Conservation (phyloP, 371 early-diverging fungal genomes). For the Mortierella sp. region DNA sequence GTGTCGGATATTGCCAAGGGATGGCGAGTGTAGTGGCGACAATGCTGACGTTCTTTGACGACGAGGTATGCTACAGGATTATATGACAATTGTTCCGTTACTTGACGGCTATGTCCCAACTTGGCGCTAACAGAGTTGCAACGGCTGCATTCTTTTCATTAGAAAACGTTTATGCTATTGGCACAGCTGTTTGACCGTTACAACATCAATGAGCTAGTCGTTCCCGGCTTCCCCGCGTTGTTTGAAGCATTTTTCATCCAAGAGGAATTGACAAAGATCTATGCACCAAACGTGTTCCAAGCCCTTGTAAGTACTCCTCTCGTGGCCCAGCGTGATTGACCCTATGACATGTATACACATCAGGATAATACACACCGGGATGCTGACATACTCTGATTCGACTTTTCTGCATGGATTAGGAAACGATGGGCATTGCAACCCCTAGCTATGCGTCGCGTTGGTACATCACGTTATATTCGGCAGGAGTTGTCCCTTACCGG, state of each 20-base stretch:
- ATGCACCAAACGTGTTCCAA: conserved; percentile 63
- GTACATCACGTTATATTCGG: conserved; percentile 76
- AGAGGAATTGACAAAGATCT: conserved; percentile 64
- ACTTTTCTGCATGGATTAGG: conserved; percentile 31
- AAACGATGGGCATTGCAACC: conserved; percentile 62
- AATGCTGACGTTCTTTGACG: conserved; percentile 91
- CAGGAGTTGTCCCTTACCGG: conserved; percentile 70
- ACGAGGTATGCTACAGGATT: conserved; percentile 71
- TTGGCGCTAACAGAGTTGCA: not conserved
- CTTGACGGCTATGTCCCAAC: not conserved
- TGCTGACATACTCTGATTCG: not conserved
- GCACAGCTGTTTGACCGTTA: conserved; percentile 69
- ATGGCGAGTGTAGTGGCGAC: conserved; percentile 93
- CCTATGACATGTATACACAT: not conserved
- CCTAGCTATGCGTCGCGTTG: conserved; percentile 73
- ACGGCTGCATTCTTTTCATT: not conserved
- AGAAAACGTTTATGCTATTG: conserved; percentile 69
- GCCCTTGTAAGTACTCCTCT: conserved; percentile 63
- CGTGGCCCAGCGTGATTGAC: not conserved
- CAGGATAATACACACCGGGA: not conserved
- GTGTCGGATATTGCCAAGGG: conserved; percentile 97
- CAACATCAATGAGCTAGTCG: conserved; percentile 66
- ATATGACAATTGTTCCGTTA: not conserved
- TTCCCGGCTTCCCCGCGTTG: conserved; percentile 73
- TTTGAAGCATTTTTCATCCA: conserved; percentile 76